Percentiles rank a stretch among this genome's conserved stretches.
These are phyloP conservation scores for Teratosphaeria nubilosa DNA, from an alignment of 2,329 filamentous ascomycete species.

Conservation along the genomic window DNA sequence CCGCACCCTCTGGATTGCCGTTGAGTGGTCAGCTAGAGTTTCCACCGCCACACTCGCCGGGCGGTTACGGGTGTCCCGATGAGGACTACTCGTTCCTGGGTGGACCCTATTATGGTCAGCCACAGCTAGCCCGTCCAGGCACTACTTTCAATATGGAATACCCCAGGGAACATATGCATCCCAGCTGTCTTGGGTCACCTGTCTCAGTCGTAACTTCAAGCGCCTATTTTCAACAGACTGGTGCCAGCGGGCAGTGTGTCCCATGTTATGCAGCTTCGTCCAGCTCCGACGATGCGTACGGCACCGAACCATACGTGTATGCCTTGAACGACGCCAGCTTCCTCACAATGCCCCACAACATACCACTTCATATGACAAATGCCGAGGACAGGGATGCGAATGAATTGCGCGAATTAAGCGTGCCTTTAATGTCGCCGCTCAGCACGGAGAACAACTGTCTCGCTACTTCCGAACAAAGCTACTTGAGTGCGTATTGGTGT, in stretches of 20 bases:
- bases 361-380: neutral
- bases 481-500: conserved; percentile 37
- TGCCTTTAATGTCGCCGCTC: conserved; percentile 1
- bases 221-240: conserved; percentile 3
- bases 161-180: conserved; percentile 1
- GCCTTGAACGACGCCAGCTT: neutral
- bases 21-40: conserved; percentile 6
- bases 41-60: conserved; percentile 10
- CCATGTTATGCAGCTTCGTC: conserved; percentile 1
- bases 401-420: conserved; percentile 8
- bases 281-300: conserved; percentile 1
- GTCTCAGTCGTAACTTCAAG: conserved; percentile 11
- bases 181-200: conserved; percentile 8
- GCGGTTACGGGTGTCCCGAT: conserved; percentile 9
- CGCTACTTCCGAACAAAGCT: conserved; percentile 24
- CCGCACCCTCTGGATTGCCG: neutral
- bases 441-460: conserved; percentile 22
- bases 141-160: conserved; percentile 5
- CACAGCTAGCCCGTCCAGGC: conserved; percentile 4
- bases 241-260: neutral
- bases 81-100: conserved; percentile 10
- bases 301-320: neutral
- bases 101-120: conserved; percentile 11
- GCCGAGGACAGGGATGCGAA: conserved; percentile 11
- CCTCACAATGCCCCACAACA: neutral